Percentiles rank a stretch among this genome's conserved stretches.
These are phyloP conservation scores for Leishmania braziliensis DNA, from an alignment of 208 protist species.

Conservation along the genomic window DNA sequence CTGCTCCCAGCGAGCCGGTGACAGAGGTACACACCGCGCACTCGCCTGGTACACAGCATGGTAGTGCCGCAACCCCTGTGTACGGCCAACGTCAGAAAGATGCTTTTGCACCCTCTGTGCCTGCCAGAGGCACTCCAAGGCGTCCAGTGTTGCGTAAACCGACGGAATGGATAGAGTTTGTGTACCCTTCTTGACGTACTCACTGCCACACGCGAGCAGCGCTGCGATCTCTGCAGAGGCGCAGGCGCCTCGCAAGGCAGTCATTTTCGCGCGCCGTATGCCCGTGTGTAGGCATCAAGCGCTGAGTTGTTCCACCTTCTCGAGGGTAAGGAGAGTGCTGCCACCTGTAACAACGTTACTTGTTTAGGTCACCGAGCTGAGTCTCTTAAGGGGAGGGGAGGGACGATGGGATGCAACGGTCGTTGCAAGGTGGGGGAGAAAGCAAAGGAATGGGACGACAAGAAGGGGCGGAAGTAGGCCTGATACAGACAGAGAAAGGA, in stretches of 20 bases:
- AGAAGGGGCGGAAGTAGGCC: not conserved
- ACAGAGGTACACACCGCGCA: conserved; percentile 33
- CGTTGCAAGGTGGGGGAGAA: not conserved
- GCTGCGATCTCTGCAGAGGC: conserved; percentile 18
- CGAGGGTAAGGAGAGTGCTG: not conserved
- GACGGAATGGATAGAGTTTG: conserved; percentile 17
- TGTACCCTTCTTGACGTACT: conserved; percentile 20
- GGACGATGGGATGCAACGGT: no score
- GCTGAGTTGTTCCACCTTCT: not conserved
- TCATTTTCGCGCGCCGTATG: conserved; percentile 3
- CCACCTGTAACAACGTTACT: not conserved
- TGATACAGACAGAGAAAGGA: not conserved
- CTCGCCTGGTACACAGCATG: conserved; percentile 34
- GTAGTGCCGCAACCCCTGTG: conserved; percentile 43
- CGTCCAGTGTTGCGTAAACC: conserved; percentile 21
- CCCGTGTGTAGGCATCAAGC: not conserved
- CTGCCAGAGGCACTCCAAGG: conserved; percentile 21
- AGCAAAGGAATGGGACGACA: not conserved
- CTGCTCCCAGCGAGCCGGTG: conserved; percentile 30
- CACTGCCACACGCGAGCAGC: conserved; percentile 20
- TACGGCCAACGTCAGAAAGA: conserved; percentile 2
- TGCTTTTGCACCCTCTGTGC: not conserved
- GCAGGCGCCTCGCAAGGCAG: conserved; percentile 13
- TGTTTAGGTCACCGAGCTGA: not conserved
- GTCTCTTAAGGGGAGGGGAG: not conserved